Evolutionary conservation across 78 protist genomes (phyloP).

Genomic region (Dictyostelium discoideum): DNA sequence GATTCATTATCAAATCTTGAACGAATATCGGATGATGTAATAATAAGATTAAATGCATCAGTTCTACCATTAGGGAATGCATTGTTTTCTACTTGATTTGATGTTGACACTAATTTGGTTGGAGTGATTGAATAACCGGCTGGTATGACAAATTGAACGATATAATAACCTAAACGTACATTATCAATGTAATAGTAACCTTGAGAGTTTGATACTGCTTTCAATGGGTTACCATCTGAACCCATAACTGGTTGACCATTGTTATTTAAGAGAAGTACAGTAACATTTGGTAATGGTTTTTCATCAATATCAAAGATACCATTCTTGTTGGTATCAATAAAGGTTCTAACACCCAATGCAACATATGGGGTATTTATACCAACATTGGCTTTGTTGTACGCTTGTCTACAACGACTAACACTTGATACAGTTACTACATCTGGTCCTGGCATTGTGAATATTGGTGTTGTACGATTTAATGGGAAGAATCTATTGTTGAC

Average conservation of each 20-base stretch:
- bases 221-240: not conserved
- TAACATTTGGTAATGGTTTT: slow-evolving; percentile 1
- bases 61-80: slow-evolving; percentile 17
- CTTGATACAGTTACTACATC: not conserved
- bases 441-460: not conserved
- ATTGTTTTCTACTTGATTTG: not conserved
- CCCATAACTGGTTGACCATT: not conserved
- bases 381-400: not conserved
- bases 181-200: slow-evolving; percentile 53
- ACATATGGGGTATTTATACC: slow-evolving; percentile 42
- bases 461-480: not conserved
- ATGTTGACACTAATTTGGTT: not conserved
- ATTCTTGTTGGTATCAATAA: slow-evolving; percentile 41
- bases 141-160: slow-evolving; percentile 12
- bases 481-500: not conserved
- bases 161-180: slow-evolving; percentile 15
- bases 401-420: not conserved
- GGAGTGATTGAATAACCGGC: not conserved
- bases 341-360: slow-evolving; percentile 41
- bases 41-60: not conserved
- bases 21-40: not conserved
- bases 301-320: slow-evolving; percentile 24
- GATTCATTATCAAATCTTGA: not conserved
- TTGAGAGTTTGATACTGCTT: not conserved
- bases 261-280: not conserved